Conservation (phyloP, 768 basidiomycete species). For the Mycena olivaceomarginata region DNA sequence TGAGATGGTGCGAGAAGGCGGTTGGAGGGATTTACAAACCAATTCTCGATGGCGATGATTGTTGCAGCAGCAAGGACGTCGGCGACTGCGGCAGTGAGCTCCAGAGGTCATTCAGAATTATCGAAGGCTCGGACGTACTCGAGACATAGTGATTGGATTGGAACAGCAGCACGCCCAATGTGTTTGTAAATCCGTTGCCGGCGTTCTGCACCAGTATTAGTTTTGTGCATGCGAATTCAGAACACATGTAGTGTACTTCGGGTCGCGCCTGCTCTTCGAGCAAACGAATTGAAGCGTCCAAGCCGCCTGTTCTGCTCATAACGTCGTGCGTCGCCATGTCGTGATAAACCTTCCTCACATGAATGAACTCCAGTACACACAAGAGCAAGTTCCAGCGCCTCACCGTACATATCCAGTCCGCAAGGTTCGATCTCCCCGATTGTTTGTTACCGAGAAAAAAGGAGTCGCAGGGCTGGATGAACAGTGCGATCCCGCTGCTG, state of each 20-base stretch:
- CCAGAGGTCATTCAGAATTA: background rate
- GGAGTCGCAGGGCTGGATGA: background rate
- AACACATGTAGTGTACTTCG: background rate
- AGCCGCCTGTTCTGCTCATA: background rate
- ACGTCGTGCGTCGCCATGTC: conserved; percentile 19
- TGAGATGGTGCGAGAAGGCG: background rate
- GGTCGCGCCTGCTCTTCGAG: background rate
- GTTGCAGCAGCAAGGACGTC: background rate
- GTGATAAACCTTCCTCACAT: background rate
- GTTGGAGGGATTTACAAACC: background rate
- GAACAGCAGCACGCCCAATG: background rate
- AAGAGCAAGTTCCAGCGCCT: background rate
- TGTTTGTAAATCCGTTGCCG: conserved; percentile 6
- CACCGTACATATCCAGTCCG: conserved; percentile 22
- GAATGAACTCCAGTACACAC: background rate
- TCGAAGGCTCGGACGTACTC: background rate
- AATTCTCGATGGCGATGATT: conserved; percentile 4
- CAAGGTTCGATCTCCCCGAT: conserved; percentile 5
- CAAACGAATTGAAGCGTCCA: conserved; percentile 5
- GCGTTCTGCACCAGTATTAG: background rate
- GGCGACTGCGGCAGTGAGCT: background rate
- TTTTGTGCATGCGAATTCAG: too few species aligned
- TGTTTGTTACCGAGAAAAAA: background rate
- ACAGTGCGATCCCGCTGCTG: too few species aligned
- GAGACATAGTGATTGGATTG: background rate